Evolutionary conservation across 169 alveolate genomes (phyloP), one percentile per base, ranked within the genome.

Genomic region (Cardiosporidium cionae): DNA sequence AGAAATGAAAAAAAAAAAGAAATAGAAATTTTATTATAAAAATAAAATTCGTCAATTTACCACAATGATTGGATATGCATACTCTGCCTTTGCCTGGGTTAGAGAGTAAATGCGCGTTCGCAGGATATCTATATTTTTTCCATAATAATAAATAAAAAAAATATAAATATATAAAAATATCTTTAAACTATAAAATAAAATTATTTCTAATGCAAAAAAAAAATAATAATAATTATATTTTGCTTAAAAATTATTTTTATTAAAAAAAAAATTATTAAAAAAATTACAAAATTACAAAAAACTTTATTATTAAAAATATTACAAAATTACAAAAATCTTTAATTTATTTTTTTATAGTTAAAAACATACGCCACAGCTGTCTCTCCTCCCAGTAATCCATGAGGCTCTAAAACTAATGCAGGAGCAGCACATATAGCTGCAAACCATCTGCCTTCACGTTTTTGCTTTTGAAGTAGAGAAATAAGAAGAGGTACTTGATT

Each of bases 391-490:
- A 89, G 82, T 31, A 89, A 58, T 3, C 91, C 92, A 70, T 83
- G 83, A 23, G 74, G 37, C 70, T 82, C 85, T 37, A 89, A 72
- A 0, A 86, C 89, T 36, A 83, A 71, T 52, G 85, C 86, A 32
- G 94, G 94, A 36, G 90, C 70, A 25, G 92, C 91, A 78, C 94
- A 89, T 36, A 89, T 86, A 7, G 94, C 91, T 29, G 85, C 88
- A 63, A 83, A 69, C 65, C 68, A 68, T 64, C 73, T 79, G 35
- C 85, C 84, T 7, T 76, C 72, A 9, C 69, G 84, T 53, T 74
- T 77, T 72, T 89, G 89, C 63, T 54, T 67, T 69, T 78, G 82
- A 34, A 89, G 78, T 80, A 86, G 53, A 28, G 52, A 65, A 9
- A 78, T 66, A 29, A 89, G 73, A 7, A 72, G 70, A 25, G 74